Evolutionary conservation across 2,329 filamentous ascomycete species (phyloP).

Genomic region (Macrophomina pseudophaseolina): DNA sequence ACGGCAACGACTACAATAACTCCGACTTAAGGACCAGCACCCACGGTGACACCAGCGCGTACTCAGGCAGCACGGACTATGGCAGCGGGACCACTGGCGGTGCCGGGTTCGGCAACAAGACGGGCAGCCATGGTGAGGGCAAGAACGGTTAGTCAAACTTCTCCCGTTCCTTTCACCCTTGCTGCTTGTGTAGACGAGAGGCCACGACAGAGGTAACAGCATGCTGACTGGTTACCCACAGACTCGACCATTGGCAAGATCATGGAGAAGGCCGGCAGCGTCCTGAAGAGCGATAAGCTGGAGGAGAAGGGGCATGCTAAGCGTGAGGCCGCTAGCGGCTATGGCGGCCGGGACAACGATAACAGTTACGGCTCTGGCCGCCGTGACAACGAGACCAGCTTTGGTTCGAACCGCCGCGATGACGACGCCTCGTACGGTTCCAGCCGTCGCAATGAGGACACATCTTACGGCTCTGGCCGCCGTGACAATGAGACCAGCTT

Average conservation of each 20-base stretch:
- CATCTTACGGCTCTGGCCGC: slow-evolving; percentile 1
- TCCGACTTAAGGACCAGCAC: slow-evolving; percentile 35
- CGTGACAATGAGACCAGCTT: not conserved
- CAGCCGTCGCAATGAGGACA: slow-evolving; percentile 3
- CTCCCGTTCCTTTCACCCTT: not conserved
- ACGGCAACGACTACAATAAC: slow-evolving; percentile 28
- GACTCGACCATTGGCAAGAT: slow-evolving; percentile 62
- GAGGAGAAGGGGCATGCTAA: slow-evolving; percentile 57
- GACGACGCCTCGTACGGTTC: not conserved
- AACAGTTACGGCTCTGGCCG: slow-evolving; percentile 1
- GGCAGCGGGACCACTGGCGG: slow-evolving; percentile 41
- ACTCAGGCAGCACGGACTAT: slow-evolving; percentile 36
- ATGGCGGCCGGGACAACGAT: not conserved
- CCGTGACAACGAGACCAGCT: not conserved
- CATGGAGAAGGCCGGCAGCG: slow-evolving; percentile 62
- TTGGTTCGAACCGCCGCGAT: not conserved
- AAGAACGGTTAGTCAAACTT: not conserved
- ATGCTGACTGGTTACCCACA: slow-evolving; percentile 28
- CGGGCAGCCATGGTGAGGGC: slow-evolving; percentile 27
- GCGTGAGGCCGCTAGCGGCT: slow-evolving; percentile 45
- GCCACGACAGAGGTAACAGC: slow-evolving; percentile 2
- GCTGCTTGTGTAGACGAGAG: slow-evolving; percentile 7
- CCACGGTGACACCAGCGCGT: slow-evolving; percentile 35
- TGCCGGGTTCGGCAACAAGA: slow-evolving; percentile 47
- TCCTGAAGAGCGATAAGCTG: slow-evolving; percentile 56